Base-by-base conservation (phyloP, 2,329 filamentous ascomycete species). In the Canariomyces notabilis region DNA sequence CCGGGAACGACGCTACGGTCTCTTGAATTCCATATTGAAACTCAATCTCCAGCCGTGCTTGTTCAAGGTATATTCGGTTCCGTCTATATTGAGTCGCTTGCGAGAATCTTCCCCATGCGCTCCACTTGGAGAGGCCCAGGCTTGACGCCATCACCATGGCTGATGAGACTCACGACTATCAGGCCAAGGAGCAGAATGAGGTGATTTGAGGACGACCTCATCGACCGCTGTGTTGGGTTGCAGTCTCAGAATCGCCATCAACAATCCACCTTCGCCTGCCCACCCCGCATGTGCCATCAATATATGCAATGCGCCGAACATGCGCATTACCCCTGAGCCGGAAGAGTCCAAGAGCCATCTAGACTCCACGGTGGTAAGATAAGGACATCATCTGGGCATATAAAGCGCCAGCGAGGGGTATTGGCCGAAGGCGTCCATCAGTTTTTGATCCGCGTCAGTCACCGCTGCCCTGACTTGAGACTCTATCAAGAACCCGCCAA, bases 191-290 rank as follows among this genome's bases (percentile, higher is more conserved):
- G 12, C 26, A 11, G 18, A 14, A 34, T 41, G 41, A 48, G 22
- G 20, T 37, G 40, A 39, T 44, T 6, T 29, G 26, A 29, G 26
- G 7, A 29, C 9, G 6, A 26, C 23, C 20, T 48, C 38, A 37
- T 43, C 33, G 26, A 42, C 19, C 40, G 26, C 15, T 37, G 19
- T 42, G 39, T 34, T 39, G 37, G 32, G 49, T 51, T 43, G 23
- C 49, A 51, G 33, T 42, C n/a, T 43, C 45, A 46, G 48, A 48
- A 46, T 51, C 45, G 21, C n/a, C 38, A 22, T n/a, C n/a, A n/a
- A n/a, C n/a, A n/a, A n/a, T n/a, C n/a, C n/a, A 36, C 26, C 33
- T 51, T 46, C 42, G 45, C 21, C 41, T 29, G 33, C 22, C 32
- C 22, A 35, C 38, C 18, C 18, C 22, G 21, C 34, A 36, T 21